Conservation (phyloP, 2,329 filamentous ascomycete genomes). For the Ophiostoma montium region DNA sequence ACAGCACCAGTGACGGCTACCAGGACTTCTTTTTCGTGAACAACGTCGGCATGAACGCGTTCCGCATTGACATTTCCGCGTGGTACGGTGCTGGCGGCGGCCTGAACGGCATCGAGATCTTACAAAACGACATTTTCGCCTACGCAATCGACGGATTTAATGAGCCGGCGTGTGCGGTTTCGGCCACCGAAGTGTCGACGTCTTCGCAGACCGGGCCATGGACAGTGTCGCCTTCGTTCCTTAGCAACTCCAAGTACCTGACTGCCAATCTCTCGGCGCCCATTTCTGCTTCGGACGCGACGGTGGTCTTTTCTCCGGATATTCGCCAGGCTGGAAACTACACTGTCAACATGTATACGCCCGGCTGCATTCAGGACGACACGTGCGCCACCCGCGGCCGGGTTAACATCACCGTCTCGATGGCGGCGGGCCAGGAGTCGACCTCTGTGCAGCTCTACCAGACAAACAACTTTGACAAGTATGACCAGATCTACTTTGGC, state of each 20-base stretch:
- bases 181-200: slow-evolving; percentile 43
- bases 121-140: slow-evolving; percentile 68
- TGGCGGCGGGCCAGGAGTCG: slow-evolving; percentile 33
- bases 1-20: slow-evolving; percentile 48
- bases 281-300: slow-evolving; percentile 43
- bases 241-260: slow-evolving; percentile 65
- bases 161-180: slow-evolving; percentile 63
- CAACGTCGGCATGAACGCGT: slow-evolving; percentile 70
- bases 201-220: slow-evolving; percentile 63
- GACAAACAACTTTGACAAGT: slow-evolving; percentile 94
- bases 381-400: slow-evolving; percentile 64
- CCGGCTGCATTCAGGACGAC: slow-evolving; percentile 70
- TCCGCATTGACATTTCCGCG: slow-evolving; percentile 71
- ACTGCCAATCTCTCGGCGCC: slow-evolving; percentile 46
- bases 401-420: slow-evolving; percentile 53
- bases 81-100: slow-evolving; percentile 83
- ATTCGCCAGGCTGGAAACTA: slow-evolving; percentile 86
- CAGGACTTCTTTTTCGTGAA: slow-evolving; percentile 94
- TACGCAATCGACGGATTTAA: slow-evolving; percentile 85
- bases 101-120: slow-evolving; percentile 73
- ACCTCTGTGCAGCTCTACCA: slow-evolving; percentile 52
- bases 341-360: slow-evolving; percentile 79
- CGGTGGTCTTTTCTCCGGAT: slow-evolving; percentile 69
- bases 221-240: slow-evolving; percentile 49
- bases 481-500: slow-evolving; percentile 81